A percentile compares a stretch with the other conserved stretches of the same genome.
Conservation (phyloP, 305 asterid species). For the Plantago lanceolata region DNA sequence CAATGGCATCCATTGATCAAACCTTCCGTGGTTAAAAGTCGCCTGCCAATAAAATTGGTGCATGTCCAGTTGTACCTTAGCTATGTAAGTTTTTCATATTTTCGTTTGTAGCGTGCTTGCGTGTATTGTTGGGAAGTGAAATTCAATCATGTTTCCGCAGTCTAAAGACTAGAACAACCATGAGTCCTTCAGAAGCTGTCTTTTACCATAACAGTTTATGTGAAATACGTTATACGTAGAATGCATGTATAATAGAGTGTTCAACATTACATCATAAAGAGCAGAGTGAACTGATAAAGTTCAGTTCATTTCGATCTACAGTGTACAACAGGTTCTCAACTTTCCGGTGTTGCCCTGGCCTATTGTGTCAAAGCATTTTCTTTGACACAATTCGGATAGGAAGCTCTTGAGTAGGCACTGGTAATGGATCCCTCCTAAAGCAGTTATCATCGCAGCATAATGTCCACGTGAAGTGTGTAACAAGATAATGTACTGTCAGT, state of each 20-base stretch:
- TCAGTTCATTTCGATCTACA: background rate
- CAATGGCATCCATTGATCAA: background rate
- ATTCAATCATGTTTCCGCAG: background rate
- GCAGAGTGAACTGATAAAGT: conserved; percentile 3
- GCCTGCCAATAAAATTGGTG: background rate
- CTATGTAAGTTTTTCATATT: background rate
- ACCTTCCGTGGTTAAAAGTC: background rate
- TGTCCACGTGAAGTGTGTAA: conserved; percentile 55
- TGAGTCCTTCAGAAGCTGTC: background rate
- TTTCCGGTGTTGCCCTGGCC: background rate
- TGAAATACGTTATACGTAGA: too few species aligned
- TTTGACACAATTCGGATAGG: conserved; percentile 42
- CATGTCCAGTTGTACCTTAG: background rate
- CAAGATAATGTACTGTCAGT: conserved; percentile 44
- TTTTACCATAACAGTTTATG: background rate
- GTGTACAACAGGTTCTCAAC: background rate
- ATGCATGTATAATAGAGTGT: too few species aligned
- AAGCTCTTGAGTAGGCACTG: conserved; percentile 52
- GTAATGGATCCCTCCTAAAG: conserved; percentile 58
- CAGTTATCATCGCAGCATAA: conserved; percentile 39
- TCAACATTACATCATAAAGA: too few species aligned
- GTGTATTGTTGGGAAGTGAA: background rate
- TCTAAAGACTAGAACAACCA: background rate
- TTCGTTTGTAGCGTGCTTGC: background rate
- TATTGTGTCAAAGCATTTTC: conserved; percentile 7